Evolutionary conservation across 371 early-diverging fungal genomes (phyloP).

Genomic region (Amoeboaphelidium occidentale): DNA sequence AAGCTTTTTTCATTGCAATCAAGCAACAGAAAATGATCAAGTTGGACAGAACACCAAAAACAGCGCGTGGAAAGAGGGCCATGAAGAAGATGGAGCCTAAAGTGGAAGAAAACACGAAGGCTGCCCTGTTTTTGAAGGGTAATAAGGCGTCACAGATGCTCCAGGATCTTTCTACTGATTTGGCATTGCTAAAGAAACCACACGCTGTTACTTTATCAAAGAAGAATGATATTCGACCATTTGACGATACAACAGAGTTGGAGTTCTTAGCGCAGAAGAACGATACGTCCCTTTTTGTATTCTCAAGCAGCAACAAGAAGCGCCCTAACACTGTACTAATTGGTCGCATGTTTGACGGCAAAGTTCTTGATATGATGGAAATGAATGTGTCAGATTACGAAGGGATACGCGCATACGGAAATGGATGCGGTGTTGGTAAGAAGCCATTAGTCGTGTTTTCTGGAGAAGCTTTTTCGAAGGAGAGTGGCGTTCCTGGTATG

Average conservation of each 20-base stretch:
- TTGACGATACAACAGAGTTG: conserved; percentile 68
- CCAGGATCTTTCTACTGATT: conserved; percentile 56
- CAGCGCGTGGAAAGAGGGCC: conserved; percentile 16
- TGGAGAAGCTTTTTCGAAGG: conserved; percentile 30
- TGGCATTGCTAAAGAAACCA: conserved; percentile 74
- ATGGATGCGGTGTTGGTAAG: conserved; percentile 28
- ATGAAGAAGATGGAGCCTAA: conserved; percentile 69
- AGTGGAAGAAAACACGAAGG: conserved; percentile 69
- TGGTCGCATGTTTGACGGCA: conserved; percentile 69
- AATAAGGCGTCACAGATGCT: conserved; percentile 63
- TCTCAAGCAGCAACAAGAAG: conserved; percentile 84
- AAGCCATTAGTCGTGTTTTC: conserved; percentile 71
- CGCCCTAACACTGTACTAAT: conserved; percentile 79
- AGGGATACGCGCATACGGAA: conserved; percentile 29
- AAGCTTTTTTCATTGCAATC: too few species aligned
- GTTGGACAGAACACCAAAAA: not conserved
- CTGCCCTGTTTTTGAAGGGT: conserved; percentile 60
- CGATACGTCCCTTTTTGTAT: conserved; percentile 45
- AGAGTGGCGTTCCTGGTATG: not conserved
- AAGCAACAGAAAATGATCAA: not conserved
- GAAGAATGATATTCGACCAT: conserved; percentile 85
- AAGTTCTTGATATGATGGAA: conserved; percentile 85
- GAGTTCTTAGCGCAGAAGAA: conserved; percentile 86
- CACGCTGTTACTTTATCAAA: conserved; percentile 63
- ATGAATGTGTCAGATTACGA: conserved; percentile 44